Evolutionary conservation across 768 basidiomycete species (phyloP).

Genomic region (Suillus subaureus): DNA sequence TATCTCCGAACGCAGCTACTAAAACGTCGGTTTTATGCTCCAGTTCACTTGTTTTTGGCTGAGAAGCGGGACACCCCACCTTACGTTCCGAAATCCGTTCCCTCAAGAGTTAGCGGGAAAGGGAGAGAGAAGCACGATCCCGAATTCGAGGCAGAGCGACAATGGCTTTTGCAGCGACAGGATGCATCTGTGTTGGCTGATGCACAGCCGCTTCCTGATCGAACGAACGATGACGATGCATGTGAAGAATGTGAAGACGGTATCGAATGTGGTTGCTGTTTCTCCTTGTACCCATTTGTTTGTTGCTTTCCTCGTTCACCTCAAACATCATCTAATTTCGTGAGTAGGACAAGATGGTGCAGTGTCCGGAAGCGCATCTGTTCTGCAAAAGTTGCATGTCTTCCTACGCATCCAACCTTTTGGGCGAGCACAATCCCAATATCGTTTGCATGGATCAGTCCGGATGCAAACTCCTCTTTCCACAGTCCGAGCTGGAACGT

Average conservation of each 20-base stretch:
- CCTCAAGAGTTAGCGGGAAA: constrained; percentile 43
- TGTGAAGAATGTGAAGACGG: constrained; percentile 55
- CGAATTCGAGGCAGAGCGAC: constrained; percentile 45
- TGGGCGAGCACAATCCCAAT: constrained; percentile 62
- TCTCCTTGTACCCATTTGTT: constrained; percentile 70
- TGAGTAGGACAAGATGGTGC: constrained; percentile 76
- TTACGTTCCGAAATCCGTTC: constrained; percentile 39
- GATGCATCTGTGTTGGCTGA: constrained; percentile 21
- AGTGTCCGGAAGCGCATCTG: constrained; percentile 87
- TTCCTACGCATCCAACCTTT: constrained; percentile 64
- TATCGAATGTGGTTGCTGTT: constrained; percentile 91
- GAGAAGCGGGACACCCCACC: constrained; percentile 33
- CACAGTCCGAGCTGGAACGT: constrained; percentile 66
- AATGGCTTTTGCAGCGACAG: constrained; percentile 45
- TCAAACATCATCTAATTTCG: not conserved
- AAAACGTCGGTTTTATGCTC: constrained; percentile 57
- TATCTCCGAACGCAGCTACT: constrained; percentile 51
- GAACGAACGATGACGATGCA: constrained; percentile 39
- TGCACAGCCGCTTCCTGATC: constrained; percentile 31
- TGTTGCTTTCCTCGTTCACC: constrained; percentile 1
- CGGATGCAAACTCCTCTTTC: constrained; percentile 69
- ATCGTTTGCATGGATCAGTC: constrained; percentile 85
- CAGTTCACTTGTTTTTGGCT: constrained; percentile 56
- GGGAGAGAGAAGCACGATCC: constrained; percentile 41
- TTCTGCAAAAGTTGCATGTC: constrained; percentile 80